Percentiles rank a stretch among this genome's conserved stretches.
Conservation (phyloP, 768 basidiomycete genomes). For the Gloeostereum incarnatum region DNA sequence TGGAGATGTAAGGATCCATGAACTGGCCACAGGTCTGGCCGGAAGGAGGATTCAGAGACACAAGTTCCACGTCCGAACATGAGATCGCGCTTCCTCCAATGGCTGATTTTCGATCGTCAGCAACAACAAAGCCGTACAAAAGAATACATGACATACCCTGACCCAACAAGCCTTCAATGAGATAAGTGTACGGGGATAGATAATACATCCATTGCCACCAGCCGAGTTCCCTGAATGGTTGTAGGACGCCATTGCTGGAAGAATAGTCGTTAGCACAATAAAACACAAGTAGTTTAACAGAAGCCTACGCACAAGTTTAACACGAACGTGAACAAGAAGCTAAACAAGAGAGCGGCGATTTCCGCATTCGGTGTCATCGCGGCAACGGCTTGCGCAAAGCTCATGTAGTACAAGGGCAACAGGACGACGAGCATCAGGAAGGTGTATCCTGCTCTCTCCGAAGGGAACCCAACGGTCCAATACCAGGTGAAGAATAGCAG, state of each 20-base stretch:
- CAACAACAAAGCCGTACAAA: too few relatives aligned
- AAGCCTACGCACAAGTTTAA: slow-evolving; percentile 42
- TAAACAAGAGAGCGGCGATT: slow-evolving; percentile 49
- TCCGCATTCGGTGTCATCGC: slow-evolving; percentile 52
- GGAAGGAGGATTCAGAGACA: slow-evolving; percentile 39
- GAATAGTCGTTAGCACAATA: neutral
- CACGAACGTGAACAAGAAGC: slow-evolving; percentile 52
- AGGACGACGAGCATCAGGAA: slow-evolving; percentile 44
- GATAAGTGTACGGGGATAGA: slow-evolving; percentile 45
- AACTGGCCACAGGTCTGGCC: slow-evolving; percentile 46
- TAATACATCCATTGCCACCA: slow-evolving; percentile 73
- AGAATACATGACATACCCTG: slow-evolving; percentile 12
- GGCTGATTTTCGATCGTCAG: too few relatives aligned
- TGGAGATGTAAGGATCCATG: slow-evolving; percentile 36
- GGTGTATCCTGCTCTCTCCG: slow-evolving; percentile 47
- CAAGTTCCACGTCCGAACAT: slow-evolving; percentile 46
- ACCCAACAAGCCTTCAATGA: slow-evolving; percentile 37
- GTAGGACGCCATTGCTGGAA: slow-evolving; percentile 53
- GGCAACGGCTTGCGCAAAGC: slow-evolving; percentile 51
- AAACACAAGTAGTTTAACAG: neutral
- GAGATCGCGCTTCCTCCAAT: slow-evolving; percentile 30
- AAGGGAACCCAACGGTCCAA: slow-evolving; percentile 57
- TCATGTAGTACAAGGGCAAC: slow-evolving; percentile 54
- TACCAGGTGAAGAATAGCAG: slow-evolving; percentile 62
- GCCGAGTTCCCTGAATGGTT: slow-evolving; percentile 49